These are phyloP conservation scores for Penicillium samsonianum DNA, from an alignment of 495 filamentous ascomycete species.

Conservation along the genomic window DNA sequence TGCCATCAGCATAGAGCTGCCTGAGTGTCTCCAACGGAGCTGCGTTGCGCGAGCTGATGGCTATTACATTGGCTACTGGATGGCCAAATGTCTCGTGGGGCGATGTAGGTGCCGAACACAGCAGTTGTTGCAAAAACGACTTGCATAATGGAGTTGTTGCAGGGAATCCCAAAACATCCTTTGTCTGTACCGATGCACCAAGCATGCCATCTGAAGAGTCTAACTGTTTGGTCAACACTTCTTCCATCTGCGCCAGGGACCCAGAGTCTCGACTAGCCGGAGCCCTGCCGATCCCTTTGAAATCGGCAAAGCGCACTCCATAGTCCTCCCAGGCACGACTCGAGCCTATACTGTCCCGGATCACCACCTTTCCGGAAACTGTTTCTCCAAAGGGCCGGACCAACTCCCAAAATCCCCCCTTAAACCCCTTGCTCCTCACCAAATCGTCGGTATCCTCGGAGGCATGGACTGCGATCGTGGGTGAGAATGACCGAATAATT, in stretches of 20 bases:
- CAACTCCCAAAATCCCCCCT: constrained; percentile 76
- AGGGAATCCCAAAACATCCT: constrained; percentile 35
- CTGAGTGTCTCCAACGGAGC: constrained; percentile 81
- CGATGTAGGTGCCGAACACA: constrained; percentile 73
- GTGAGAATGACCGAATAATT: constrained; percentile 81
- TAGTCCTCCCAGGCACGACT: constrained; percentile 87
- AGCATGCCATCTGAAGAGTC: constrained; percentile 35
- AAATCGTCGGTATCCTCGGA: constrained; percentile 82
- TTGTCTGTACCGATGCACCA: constrained; percentile 38
- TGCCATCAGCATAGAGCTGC: constrained; percentile 76
- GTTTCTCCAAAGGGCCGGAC: constrained; percentile 90
- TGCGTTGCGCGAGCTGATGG: constrained; percentile 83
- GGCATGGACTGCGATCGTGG: constrained; percentile 79
- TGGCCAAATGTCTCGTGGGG: constrained; percentile 93
- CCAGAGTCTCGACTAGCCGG: constrained; percentile 25
- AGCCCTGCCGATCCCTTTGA: constrained; percentile 29
- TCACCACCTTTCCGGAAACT: constrained; percentile 81
- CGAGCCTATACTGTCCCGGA: constrained; percentile 84
- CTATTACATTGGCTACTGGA: constrained; percentile 93
- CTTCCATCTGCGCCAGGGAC: constrained; percentile 57
- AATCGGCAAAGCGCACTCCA: constrained; percentile 76
- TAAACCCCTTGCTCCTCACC: constrained; percentile 80
- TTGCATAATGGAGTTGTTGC: constrained; percentile 68
- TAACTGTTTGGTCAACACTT: constrained; percentile 54
- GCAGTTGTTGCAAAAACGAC: constrained; percentile 76